Evolutionary conservation across 73 alveolate genomes (phyloP), one percentile per base, ranked within the genome.

Genomic region (Paramecium primaurelia): DNA sequence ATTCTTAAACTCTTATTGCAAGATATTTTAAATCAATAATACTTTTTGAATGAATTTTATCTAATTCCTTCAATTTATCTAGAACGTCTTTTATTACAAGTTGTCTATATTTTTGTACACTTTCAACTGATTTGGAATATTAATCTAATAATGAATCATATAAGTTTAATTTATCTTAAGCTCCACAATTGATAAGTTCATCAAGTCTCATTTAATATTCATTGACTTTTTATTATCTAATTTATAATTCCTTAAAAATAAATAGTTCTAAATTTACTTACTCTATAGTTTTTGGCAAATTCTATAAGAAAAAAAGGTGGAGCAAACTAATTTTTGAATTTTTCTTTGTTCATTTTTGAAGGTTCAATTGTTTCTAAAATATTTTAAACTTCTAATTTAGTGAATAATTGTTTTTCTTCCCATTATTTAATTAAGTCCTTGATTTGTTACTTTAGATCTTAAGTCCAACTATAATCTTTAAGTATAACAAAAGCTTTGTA

Each of bases 41-140:
- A 47, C 71, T 42, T 80, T 45, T 80, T 4, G 44, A 45, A 36
- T 80, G 91, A 0, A 80, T 28, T 80, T 80, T 80, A 80, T 80
- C 91, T 80, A 80, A 80, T 49, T 80, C 91, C 18, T 80, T 80
- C 28, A 80, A 44, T 49, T 80, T 32, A n/a, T 80, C 91, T 6
- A 25, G 9, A 11, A 80, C 45, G 18, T 80, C 91, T 47, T 80
- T 80, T 8, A 80, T 45, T 8, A 80, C 77, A 5, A 80, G 73
- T 80, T 80, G 10, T 47, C 91, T 80, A 47, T 80, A 49, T 18
- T 80, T 80, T 26, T 40, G 14, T 26, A 80, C 54, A 26, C 18
- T 80, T 45, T 80, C 91, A 12, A 45, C 75, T 6, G 77, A 25
- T 45, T 47, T 45, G 7, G 47, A 25, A 26, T 45, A 80, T 45